Evolutionary conservation across 306 rosid species (phyloP).

Genomic region (Cercis canadensis): DNA sequence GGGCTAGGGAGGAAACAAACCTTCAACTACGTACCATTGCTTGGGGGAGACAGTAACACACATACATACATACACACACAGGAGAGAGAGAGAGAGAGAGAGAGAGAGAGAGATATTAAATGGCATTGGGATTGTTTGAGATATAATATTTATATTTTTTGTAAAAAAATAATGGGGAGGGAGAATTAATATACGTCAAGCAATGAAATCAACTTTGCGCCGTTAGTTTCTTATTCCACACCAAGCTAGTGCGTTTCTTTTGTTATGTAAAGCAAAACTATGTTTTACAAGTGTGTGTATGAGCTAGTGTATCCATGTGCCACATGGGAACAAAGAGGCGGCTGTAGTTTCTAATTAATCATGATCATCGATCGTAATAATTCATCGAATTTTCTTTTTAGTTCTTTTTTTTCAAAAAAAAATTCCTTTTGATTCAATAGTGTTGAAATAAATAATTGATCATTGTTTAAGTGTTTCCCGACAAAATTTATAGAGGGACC

Average conservation of each 20-base stretch:
- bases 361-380: neutral
- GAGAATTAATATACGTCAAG: neutral
- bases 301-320: too few species aligned
- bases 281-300: too few species aligned
- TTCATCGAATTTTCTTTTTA: neutral
- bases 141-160: neutral
- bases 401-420: too few species aligned
- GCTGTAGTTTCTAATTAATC: neutral
- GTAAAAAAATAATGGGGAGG: neutral
- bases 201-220: neutral
- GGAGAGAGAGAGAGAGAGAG: too few species aligned
- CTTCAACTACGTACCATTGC: too few species aligned
- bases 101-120: too few species aligned
- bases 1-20: too few species aligned
- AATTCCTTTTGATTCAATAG: neutral
- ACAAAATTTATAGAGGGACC: conserved; percentile 27
- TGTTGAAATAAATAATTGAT: neutral
- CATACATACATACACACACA: too few species aligned
- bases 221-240: neutral
- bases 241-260: neutral
- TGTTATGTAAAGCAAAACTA: too few species aligned
- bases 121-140: conserved; percentile 13
- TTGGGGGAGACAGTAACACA: too few species aligned
- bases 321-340: too few species aligned
- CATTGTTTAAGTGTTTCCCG: neutral